phyloP scores from a whole-genome alignment of 306 rosid genomes.

The Herpetospermum pedunculosum region DNA sequence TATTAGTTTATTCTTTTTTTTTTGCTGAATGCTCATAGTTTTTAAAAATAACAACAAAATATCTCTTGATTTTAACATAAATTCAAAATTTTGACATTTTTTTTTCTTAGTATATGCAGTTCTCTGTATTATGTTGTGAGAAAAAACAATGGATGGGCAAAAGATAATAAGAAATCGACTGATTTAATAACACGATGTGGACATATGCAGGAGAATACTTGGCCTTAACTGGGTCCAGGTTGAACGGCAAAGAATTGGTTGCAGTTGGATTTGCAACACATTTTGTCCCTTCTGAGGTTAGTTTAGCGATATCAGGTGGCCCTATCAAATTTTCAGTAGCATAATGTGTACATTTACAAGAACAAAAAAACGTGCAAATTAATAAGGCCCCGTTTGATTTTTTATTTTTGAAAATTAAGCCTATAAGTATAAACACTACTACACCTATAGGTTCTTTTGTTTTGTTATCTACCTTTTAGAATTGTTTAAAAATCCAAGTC shows the following conservation, averaged over 20 bases:
- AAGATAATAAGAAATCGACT: not conserved
- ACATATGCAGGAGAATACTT: constrained; percentile 65
- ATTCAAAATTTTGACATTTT: not conserved
- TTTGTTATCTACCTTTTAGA: too few relatives aligned
- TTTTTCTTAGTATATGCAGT: not conserved
- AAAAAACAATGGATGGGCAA: not conserved
- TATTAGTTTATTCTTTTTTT: not conserved
- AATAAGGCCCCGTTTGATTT: too few relatives aligned
- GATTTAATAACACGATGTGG: not conserved
- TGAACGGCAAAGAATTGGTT: constrained; percentile 72
- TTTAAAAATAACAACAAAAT: not conserved
- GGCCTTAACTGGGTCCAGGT: constrained; percentile 71
- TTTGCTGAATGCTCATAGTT: not conserved
- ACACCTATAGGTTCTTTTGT: too few relatives aligned
- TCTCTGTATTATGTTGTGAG: not conserved
- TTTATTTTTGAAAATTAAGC: too few relatives aligned
- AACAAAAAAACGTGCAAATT: too few relatives aligned
- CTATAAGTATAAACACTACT: too few relatives aligned
- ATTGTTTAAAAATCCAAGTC: too few relatives aligned
- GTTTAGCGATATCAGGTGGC: constrained; percentile 3
- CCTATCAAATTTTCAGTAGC: not conserved
- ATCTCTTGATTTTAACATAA: not conserved
- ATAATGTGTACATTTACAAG: too few relatives aligned
- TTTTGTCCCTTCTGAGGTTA: constrained; percentile 76
- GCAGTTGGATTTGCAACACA: constrained; percentile 82